Base-by-base conservation (phyloP, 2,329 filamentous ascomycete genomes). In the Aspergillus sp. region DNA sequence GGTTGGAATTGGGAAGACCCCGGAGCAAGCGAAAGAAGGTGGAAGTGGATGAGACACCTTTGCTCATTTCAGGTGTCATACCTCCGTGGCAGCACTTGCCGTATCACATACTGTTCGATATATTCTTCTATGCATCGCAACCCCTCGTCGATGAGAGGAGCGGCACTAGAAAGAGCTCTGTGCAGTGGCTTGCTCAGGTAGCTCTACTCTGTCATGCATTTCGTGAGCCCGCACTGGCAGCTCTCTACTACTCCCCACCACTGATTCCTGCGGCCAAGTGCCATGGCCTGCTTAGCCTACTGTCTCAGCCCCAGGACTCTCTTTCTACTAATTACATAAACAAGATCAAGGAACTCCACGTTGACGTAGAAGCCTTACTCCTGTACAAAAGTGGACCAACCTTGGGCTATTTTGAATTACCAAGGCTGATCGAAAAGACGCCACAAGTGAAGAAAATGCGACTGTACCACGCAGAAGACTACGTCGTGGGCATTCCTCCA, bases 151-250 rank as follows among this genome's bases (percentile, higher is more conserved):
- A 75, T 57, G 58, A 64, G 43, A 56, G 53, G n/a, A 51, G 52
- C 12, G 51, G 48, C 4, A 52, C 43, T 10, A 58, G 62, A 30
- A 52, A 56, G 13, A 51, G 52, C 32, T 63, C 66, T 1, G 59
- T 59, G 7, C 60, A 61, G 49, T 89, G 85, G 85, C 77, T 94
- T 5, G 66, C 85, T 7, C 72, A 74, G n/a, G 71, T 79, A 41
- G 81, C 85, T 32, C 74, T 76, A 2, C 70, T 82, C 13, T 90
- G 84, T 56, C 79, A 74, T 44, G 65, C 75, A 2, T 88, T 90
- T 49, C 71, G 79, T 0, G 87, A 90, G 57, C 85, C 88, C 4
- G 86, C 86, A 1, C 67, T 93, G 44, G 82, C 82, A 4, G 84
- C 81, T 1, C 73, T 94, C 4, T 93, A 93, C 63, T 74, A 78